A percentile compares a stretch with the other conserved stretches of the same genome.
Conservation (phyloP, 257 asterid genomes). For the Haberlea rhodopensis region DNA sequence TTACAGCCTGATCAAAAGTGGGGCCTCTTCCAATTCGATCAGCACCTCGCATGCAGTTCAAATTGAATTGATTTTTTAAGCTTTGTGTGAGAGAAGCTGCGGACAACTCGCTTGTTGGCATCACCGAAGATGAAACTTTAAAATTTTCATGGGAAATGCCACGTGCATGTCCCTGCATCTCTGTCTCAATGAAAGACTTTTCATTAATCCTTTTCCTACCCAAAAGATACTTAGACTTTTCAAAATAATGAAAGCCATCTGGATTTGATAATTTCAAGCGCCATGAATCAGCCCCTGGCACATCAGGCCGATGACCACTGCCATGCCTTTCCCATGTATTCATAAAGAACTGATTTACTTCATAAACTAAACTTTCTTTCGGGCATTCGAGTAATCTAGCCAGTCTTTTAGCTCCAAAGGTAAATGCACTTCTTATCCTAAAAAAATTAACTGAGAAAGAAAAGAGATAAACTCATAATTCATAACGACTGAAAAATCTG, state of each 20-base stretch:
- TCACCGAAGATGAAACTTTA: conserved; percentile 38
- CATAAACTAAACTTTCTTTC: conserved; percentile 46
- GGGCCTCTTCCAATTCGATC: conserved; percentile 44
- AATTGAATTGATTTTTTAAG: conserved; percentile 42
- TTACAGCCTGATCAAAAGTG: conserved; percentile 39
- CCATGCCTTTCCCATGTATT: conserved; percentile 95
- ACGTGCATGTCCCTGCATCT: conserved; percentile 32
- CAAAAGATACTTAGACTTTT: conserved; percentile 34
- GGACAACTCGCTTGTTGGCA: conserved; percentile 37
- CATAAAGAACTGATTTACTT: conserved; percentile 81
- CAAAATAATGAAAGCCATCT: conserved; percentile 39
- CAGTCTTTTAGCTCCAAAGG: conserved; percentile 86
- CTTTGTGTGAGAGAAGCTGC: conserved; percentile 45
- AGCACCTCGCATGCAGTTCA: conserved; percentile 39
- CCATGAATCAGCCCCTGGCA: conserved; percentile 49
- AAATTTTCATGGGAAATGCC: conserved; percentile 40
- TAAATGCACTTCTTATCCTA: conserved; percentile 89
- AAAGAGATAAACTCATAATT: conserved; percentile 15
- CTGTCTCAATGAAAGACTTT: conserved; percentile 32
- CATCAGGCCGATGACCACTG: conserved; percentile 89
- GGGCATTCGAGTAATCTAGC: conserved; percentile 77
- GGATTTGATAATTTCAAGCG: conserved; percentile 42
- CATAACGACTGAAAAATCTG: not conserved
- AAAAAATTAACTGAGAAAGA: conserved; percentile 71
- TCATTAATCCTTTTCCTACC: conserved; percentile 42